Evolutionary conservation across 208 protist species (phyloP).

Genomic region (Leishmania lainsoni): DNA sequence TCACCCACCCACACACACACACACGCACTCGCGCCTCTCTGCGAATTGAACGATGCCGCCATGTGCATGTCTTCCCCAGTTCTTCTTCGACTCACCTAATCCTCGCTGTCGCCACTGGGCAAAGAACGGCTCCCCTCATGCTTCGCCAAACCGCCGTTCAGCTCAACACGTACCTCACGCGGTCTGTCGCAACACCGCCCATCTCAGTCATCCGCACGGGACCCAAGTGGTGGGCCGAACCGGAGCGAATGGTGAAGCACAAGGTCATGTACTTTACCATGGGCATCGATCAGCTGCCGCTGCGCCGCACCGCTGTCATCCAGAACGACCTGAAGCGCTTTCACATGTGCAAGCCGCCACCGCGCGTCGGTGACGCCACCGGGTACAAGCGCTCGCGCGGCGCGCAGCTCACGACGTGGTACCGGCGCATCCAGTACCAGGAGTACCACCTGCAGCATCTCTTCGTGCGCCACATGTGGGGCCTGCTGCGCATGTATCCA

Average conservation of each 20-base stretch:
- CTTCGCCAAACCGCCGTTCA: constrained; percentile 32
- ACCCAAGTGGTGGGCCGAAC: constrained; percentile 85
- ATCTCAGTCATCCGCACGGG: constrained; percentile 86
- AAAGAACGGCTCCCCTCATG: constrained; percentile 28
- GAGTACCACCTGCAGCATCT: constrained; percentile 91
- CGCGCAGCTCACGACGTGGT: constrained; percentile 85
- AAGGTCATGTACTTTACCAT: constrained; percentile 91
- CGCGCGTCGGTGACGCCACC: constrained; percentile 75
- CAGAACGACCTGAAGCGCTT: constrained; percentile 76
- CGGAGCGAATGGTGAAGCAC: constrained; percentile 86
- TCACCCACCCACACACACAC: not conserved
- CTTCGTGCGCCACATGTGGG: constrained; percentile 87
- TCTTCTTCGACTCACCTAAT: not conserved
- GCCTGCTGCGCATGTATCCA: constrained; percentile 83
- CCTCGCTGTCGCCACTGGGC: not conserved
- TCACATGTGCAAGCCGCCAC: constrained; percentile 81
- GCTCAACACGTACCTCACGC: constrained; percentile 85
- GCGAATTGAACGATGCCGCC: not conserved
- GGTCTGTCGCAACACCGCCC: constrained; percentile 69
- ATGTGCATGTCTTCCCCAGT: not conserved
- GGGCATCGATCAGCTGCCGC: constrained; percentile 86
- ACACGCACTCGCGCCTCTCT: not conserved
- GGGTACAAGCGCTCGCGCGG: constrained; percentile 83
- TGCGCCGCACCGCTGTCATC: constrained; percentile 87
- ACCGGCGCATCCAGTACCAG: constrained; percentile 91